These are phyloP conservation scores for Neonectria magnoliae DNA, from an alignment of 2,329 filamentous ascomycete species.

Conservation along the genomic window DNA sequence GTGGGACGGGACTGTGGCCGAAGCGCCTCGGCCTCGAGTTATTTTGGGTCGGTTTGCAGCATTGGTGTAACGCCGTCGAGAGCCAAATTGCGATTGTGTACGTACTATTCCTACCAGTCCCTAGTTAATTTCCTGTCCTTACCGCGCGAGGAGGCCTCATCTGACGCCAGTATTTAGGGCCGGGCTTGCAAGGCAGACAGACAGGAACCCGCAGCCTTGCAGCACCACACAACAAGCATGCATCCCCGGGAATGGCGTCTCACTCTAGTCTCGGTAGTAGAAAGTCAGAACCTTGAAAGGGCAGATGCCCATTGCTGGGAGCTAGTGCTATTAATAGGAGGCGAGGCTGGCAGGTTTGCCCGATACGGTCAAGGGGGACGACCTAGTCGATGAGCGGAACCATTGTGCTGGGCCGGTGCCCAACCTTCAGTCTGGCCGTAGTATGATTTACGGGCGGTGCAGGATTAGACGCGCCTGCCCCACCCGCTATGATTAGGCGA, in stretches of 20 bases:
- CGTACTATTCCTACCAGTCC: no score
- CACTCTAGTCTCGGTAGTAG: slow-evolving; percentile 14
- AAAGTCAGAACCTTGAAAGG: slow-evolving; percentile 25
- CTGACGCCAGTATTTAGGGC: slow-evolving; percentile 14
- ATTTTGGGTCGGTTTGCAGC: slow-evolving; percentile 18
- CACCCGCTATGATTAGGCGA: slow-evolving; percentile 31
- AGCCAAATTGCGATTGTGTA: background rate
- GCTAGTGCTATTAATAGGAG: slow-evolving; percentile 22
- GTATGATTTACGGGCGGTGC: slow-evolving; percentile 37
- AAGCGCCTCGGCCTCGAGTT: slow-evolving; percentile 7
- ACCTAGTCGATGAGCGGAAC: slow-evolving; percentile 12
- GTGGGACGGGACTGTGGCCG: slow-evolving; percentile 1
- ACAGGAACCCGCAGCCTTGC: slow-evolving; percentile 33
- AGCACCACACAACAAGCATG: slow-evolving; percentile 22
- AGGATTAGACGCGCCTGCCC: slow-evolving; percentile 34
- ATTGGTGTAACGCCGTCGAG: slow-evolving; percentile 8
- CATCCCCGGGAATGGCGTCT: slow-evolving; percentile 27
- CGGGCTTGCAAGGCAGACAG: slow-evolving; percentile 36
- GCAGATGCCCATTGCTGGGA: slow-evolving; percentile 6
- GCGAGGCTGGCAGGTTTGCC: slow-evolving; percentile 8
- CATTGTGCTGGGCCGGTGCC: slow-evolving; percentile 9
- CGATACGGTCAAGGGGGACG: slow-evolving; percentile 11
- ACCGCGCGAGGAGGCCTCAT: slow-evolving; percentile 36
- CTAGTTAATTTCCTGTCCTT: background rate
- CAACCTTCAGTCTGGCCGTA: slow-evolving; percentile 5